Evolutionary conservation across 768 basidiomycete genomes (phyloP).

Genomic region (Rubroboletus pulcherrimus): DNA sequence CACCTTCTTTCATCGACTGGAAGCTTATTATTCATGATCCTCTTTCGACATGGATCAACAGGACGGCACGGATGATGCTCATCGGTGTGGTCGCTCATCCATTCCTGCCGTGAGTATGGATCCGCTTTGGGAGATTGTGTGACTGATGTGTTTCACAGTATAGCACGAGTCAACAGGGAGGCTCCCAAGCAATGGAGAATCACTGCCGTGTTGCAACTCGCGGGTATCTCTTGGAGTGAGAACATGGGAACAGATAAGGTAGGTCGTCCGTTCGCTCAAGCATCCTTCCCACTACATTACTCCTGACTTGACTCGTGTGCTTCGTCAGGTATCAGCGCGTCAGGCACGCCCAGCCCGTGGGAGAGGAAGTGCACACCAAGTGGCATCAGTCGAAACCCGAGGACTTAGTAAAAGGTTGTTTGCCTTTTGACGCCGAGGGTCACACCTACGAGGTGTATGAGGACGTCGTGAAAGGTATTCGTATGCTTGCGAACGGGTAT

Average conservation of each 20-base stretch:
- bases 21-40: conserved; percentile 35
- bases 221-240: background rate
- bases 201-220: background rate
- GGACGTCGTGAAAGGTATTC: background rate
- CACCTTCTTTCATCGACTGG: conserved; percentile 35
- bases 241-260: background rate
- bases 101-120: conserved; percentile 12
- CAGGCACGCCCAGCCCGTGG: background rate
- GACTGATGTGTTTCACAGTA: background rate
- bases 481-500: background rate
- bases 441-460: background rate
- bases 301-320: background rate
- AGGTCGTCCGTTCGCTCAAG: background rate
- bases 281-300: background rate
- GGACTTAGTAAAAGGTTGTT: background rate
- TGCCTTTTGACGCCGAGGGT: background rate
- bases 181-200: conserved; percentile 36
- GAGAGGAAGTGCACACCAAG: background rate
- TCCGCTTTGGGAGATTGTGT: background rate
- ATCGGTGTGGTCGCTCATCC: conserved; percentile 21
- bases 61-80: conserved; percentile 15
- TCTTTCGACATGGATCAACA: conserved; percentile 31
- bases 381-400: background rate
- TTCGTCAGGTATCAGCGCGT: background rate
- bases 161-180: background rate